A percentile compares a stretch with the other conserved stretches of the same genome.
Evolutionary conservation across 2,329 filamentous ascomycete genomes (phyloP).

Genomic region (Phoma sp.): DNA sequence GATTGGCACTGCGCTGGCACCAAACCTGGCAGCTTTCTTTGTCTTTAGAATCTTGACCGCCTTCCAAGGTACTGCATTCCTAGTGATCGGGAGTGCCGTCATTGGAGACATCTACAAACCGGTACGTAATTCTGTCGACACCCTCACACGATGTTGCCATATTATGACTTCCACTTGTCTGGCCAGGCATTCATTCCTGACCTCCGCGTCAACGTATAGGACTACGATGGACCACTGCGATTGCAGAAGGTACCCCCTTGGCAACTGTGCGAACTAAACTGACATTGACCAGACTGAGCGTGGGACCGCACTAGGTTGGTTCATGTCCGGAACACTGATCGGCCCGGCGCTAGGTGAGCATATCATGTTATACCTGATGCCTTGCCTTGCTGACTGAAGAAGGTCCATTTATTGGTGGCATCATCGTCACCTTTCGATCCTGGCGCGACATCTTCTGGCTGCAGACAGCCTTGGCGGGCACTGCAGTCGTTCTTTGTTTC

Average conservation of each 20-base stretch:
- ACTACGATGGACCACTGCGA: neutral
- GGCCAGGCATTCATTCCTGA: neutral
- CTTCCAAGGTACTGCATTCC: slow-evolving; percentile 76
- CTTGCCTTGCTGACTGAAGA: slow-evolving; percentile 48
- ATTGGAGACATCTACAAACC: slow-evolving; percentile 65
- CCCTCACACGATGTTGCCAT: neutral
- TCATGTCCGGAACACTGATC: slow-evolving; percentile 72
- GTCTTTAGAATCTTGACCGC: slow-evolving; percentile 77
- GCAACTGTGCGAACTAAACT: slow-evolving; percentile 4
- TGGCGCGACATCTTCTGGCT: slow-evolving; percentile 83
- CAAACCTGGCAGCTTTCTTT: slow-evolving; percentile 74
- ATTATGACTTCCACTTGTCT: neutral
- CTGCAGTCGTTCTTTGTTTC: slow-evolving; percentile 65
- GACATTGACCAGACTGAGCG: slow-evolving; percentile 66
- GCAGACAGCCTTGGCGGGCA: slow-evolving; percentile 70
- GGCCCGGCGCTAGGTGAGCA: slow-evolving; percentile 59
- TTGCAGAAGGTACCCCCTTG: slow-evolving; percentile 18
- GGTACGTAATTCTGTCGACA: slow-evolving; percentile 27
- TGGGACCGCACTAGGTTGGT: slow-evolving; percentile 76
- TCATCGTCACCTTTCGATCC: slow-evolving; percentile 75
- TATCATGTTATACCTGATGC: neutral
- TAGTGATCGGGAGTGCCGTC: slow-evolving; percentile 73
- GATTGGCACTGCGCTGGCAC: slow-evolving; percentile 74
- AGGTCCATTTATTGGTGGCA: slow-evolving; percentile 74
- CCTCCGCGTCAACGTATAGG: too few relatives aligned